Conservation (phyloP, 768 basidiomycete species). For the Lactifluus piperatus region DNA sequence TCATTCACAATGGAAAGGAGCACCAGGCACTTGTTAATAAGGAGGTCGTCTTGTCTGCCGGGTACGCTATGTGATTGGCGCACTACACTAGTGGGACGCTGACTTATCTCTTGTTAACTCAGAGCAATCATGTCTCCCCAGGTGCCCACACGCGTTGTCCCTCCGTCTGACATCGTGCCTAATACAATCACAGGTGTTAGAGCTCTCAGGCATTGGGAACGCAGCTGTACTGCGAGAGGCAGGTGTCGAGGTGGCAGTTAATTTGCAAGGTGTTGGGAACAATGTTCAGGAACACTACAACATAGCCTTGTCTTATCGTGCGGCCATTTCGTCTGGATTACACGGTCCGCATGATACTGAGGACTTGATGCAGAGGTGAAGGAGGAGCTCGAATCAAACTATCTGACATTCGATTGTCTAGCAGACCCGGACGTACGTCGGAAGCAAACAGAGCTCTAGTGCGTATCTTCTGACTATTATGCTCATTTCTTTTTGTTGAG, state of each 20-base stretch:
- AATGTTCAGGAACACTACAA: conserved; percentile 18
- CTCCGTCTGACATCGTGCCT: background rate
- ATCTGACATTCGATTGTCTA: conserved; percentile 8
- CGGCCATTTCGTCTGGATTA: background rate
- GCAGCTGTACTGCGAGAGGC: conserved; percentile 4
- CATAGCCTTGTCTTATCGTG: background rate
- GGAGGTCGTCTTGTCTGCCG: conserved; percentile 17
- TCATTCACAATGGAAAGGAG: conserved; percentile 9
- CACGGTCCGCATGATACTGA: background rate
- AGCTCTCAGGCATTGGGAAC: conserved; percentile 19
- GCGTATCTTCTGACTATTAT: background rate
- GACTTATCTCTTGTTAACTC: background rate
- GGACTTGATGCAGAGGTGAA: conserved; percentile 3
- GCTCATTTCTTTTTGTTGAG: background rate
- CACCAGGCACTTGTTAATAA: conserved; percentile 4
- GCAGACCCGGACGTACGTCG: background rate
- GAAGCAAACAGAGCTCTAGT: conserved; percentile 16
- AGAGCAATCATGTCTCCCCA: conserved; percentile 15
- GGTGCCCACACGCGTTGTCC: background rate
- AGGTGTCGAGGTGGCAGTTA: conserved; percentile 1
- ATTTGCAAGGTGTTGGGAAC: conserved; percentile 15
- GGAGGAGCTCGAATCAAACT: conserved; percentile 8
- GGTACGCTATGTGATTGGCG: background rate
- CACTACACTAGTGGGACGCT: background rate
- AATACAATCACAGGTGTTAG: conserved; percentile 7